Evolutionary conservation across 1,284 basidiomycete genomes (phyloP).

Genomic region (Boletus semigastroideus): DNA sequence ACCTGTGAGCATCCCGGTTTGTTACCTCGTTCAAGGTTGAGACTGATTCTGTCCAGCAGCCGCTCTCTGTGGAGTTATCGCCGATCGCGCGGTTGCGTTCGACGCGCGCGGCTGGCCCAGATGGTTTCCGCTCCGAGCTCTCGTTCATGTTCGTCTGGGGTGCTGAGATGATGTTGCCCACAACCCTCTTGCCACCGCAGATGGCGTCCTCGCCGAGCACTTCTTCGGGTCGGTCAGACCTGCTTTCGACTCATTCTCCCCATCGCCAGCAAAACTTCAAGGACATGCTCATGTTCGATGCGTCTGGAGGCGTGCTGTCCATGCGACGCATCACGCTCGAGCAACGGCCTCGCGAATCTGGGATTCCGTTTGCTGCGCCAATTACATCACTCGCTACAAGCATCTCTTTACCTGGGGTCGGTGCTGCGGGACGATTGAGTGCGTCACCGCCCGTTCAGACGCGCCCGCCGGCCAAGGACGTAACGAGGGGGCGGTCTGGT

Average conservation of each 20-base stretch:
- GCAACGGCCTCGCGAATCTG: constrained; percentile 31
- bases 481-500: constrained; percentile 31
- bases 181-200: constrained; percentile 39
- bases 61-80: constrained; percentile 51
- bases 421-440: constrained; percentile 34
- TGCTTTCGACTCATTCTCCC: constrained; percentile 36
- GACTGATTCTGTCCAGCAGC: constrained; percentile 38
- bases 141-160: constrained; percentile 56
- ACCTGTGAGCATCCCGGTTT: constrained; percentile 40
- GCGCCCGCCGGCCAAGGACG: constrained; percentile 1
- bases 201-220: constrained; percentile 33
- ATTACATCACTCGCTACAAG: constrained; percentile 41
- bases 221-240: constrained; percentile 35
- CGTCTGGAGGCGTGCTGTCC: constrained; percentile 54
- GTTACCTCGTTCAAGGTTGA: not conserved
- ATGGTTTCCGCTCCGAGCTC: constrained; percentile 41
- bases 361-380: constrained; percentile 31
- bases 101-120: constrained; percentile 33
- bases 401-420: constrained; percentile 46
- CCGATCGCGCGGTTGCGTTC: constrained; percentile 60
- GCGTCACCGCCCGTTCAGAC: constrained; percentile 17
- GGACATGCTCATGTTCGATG: constrained; percentile 67
- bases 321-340: constrained; percentile 55
- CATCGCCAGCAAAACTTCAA: constrained; percentile 49
- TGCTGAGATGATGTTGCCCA: constrained; percentile 35